Percentiles rank a stretch among this genome's conserved stretches.
Evolutionary conservation across 2,329 filamentous ascomycete species (phyloP).

Genomic region (Aspergillus vadensis): DNA sequence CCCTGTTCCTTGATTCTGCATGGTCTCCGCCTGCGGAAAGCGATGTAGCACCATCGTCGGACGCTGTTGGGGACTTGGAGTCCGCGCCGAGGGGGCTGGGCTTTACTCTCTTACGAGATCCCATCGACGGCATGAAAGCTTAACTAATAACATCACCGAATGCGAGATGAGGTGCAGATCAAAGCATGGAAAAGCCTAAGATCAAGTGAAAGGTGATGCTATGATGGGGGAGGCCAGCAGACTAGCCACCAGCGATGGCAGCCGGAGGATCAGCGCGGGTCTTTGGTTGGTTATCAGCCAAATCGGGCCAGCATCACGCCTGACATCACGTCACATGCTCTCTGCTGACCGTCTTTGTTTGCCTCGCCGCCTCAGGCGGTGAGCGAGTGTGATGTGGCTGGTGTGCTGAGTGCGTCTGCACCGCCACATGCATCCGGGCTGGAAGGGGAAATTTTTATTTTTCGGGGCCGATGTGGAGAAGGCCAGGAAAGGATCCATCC

Average conservation of each 20-base stretch:
- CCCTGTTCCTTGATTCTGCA: conserved; percentile 30
- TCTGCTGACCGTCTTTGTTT: conserved; percentile 22
- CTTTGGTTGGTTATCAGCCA: conserved; percentile 12
- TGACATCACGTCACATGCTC: conserved; percentile 40
- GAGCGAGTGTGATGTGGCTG: not conserved
- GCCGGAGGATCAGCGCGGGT: not conserved
- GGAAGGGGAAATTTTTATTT: conserved; percentile 20
- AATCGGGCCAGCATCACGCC: not conserved
- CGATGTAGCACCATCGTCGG: conserved; percentile 25
- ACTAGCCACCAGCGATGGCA: not conserved
- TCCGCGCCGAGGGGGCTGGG: conserved; percentile 39
- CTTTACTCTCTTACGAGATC: conserved; percentile 49
- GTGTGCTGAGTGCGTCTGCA: not conserved
- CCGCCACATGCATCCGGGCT: conserved; percentile 16
- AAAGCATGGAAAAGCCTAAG: not conserved
- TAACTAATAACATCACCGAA: conserved; percentile 38
- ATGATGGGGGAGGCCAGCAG: not conserved
- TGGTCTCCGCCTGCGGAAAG: conserved; percentile 23
- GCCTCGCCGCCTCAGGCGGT: conserved; percentile 24
- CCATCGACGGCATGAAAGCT: conserved; percentile 42
- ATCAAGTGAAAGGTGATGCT: not conserved
- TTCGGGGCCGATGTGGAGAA: conserved; percentile 15
- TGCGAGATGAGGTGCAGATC: not conserved
- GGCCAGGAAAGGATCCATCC: conserved; percentile 8
- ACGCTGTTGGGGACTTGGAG: conserved; percentile 23